phyloP scores from a whole-genome alignment of 108 stramenopile genomes.

The Phaeodactylum tricornutum region DNA sequence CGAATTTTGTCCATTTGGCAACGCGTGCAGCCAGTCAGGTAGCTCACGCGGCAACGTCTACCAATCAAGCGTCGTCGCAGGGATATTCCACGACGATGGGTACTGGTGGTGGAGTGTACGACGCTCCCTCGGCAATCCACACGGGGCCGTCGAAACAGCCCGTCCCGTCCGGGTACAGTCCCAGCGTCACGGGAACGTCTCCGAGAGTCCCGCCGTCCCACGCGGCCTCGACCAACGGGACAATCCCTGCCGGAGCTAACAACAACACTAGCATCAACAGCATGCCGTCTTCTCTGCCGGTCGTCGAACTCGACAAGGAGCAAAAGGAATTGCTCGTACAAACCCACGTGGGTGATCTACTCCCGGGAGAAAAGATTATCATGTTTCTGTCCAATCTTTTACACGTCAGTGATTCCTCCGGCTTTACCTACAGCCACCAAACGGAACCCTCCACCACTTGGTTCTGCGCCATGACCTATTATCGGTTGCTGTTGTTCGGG shows the following conservation, averaged over 20 bases:
- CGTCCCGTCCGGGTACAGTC: background rate
- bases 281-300: background rate
- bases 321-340: constrained; percentile 25
- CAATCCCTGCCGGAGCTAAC: constrained; percentile 3
- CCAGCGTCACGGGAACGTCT: constrained; percentile 3
- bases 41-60: constrained; percentile 30
- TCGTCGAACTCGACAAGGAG: constrained; percentile 25
- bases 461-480: constrained; percentile 81
- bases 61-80: constrained; percentile 15
- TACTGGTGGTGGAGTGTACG: too few species aligned
- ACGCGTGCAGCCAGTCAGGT: constrained; percentile 33
- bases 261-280: constrained; percentile 5
- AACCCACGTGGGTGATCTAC: constrained; percentile 35
- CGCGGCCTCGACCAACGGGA: background rate
- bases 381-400: constrained; percentile 65
- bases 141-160: constrained; percentile 4
- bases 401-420: constrained; percentile 49
- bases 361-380: constrained; percentile 68
- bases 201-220: background rate
- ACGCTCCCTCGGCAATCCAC: background rate
- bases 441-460: constrained; percentile 15
- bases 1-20: constrained; percentile 39
- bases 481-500: constrained; percentile 65
- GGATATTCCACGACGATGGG: too few species aligned
- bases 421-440: constrained; percentile 3